These are phyloP conservation scores for Eremothecium sinecaudum DNA, from an alignment of 1,139 yeast genomes.

Conservation along the genomic window DNA sequence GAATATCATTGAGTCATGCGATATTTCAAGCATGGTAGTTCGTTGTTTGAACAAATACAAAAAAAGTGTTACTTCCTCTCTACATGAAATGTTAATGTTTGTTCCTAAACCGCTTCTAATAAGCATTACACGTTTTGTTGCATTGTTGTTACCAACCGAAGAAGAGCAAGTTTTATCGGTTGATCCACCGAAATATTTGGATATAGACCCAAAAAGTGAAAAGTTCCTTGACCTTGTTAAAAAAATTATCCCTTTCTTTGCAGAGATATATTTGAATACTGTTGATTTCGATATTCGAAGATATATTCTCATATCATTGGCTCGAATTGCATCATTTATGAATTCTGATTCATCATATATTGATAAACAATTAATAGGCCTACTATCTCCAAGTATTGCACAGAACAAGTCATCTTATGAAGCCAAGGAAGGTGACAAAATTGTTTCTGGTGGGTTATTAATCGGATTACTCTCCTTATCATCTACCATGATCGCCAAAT, in stretches of 20 bases:
- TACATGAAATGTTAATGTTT: conserved; percentile 58
- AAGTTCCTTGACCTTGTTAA: conserved; percentile 38
- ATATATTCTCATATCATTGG: conserved; percentile 46
- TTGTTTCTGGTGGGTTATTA: conserved; percentile 33
- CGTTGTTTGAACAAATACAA: conserved; percentile 19
- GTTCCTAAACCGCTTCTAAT: conserved; percentile 59
- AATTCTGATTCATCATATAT: conserved; percentile 19
- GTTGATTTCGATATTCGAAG: conserved; percentile 62
- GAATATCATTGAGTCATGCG: conserved; percentile 14
- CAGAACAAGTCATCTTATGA: conserved; percentile 38
- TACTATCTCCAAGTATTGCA: conserved; percentile 63
- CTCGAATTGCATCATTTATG: conserved; percentile 38
- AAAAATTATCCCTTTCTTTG: conserved; percentile 48
- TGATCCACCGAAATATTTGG: conserved; percentile 11
- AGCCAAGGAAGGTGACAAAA: conserved; percentile 14
- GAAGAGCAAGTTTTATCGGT: conserved; percentile 23
- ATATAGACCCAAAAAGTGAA: conserved; percentile 22
- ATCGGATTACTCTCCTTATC: conserved; percentile 48
- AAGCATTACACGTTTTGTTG: conserved; percentile 48
- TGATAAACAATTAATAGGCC: conserved; percentile 33
- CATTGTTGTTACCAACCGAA: conserved; percentile 46
- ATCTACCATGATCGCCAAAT: conserved; percentile 37
- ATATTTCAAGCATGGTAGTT: conserved; percentile 14
- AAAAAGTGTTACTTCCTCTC: conserved; percentile 14
- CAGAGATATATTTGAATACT: conserved; percentile 66